These are phyloP conservation scores for Aristolochia fimbriata DNA, from an alignment of 164 flowering plant genomes.

Conservation along the genomic window DNA sequence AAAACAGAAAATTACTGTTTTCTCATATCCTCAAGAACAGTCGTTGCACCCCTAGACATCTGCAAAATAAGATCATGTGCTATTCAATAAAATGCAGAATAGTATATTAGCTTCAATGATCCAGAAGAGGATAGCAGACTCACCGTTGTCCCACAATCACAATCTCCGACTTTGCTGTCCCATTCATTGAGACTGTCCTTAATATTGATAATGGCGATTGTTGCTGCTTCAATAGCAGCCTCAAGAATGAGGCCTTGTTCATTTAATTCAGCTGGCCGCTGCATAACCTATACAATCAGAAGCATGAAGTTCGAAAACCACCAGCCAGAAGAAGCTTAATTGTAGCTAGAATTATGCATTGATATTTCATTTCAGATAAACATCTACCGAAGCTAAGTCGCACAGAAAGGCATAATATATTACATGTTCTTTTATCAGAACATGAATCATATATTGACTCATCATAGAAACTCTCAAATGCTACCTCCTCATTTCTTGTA, in stretches of 20 bases:
- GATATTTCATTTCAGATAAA: too few species aligned
- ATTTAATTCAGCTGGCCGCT: background rate
- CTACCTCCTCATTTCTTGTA: conserved; percentile 55
- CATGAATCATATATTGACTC: too few species aligned
- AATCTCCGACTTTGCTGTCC: conserved; percentile 93
- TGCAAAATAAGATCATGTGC: conserved; percentile 18
- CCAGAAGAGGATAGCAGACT: conserved; percentile 16
- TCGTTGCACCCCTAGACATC: conserved; percentile 83
- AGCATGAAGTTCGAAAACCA: conserved; percentile 37
- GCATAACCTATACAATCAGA: background rate
- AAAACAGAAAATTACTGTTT: conserved; percentile 37
- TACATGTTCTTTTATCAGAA: too few species aligned
- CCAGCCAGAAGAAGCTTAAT: background rate
- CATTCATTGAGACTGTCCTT: conserved; percentile 72
- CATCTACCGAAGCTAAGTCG: too few species aligned
- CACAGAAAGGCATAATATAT: too few species aligned
- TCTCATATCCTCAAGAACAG: conserved; percentile 73
- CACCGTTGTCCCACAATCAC: conserved; percentile 96
- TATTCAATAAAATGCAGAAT: conserved; percentile 2
- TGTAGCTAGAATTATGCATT: too few species aligned
- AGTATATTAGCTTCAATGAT: background rate
- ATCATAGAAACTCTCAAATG: background rate
- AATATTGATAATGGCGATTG: conserved; percentile 48
- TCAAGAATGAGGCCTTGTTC: conserved; percentile 45
- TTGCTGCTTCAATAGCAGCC: conserved; percentile 81